Percentiles rank a stretch among this genome's conserved stretches.
phyloP scores from a whole-genome alignment of 2,329 filamentous ascomycete genomes.

The Lithohypha guttulata region DNA sequence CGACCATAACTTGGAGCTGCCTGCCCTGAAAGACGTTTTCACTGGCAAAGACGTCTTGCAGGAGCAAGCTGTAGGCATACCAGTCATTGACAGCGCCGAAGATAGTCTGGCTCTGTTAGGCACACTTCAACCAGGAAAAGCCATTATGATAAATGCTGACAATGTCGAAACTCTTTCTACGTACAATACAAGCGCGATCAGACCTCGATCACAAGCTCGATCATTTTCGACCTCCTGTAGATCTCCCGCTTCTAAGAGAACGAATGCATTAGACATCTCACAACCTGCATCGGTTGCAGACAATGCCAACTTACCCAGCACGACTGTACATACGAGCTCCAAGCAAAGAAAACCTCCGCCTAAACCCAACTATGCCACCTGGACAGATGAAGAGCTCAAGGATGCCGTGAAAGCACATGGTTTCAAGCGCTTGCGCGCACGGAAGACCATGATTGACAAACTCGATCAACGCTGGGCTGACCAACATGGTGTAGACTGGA shows the following conservation, averaged over 20 bases:
- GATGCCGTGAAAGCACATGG: slow-evolving; percentile 54
- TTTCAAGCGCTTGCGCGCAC: slow-evolving; percentile 60
- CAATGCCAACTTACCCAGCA: not conserved
- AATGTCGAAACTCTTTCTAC: not conserved
- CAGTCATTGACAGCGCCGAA: slow-evolving; percentile 11
- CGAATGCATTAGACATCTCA: not conserved
- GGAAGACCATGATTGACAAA: slow-evolving; percentile 58
- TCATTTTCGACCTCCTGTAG: not conserved
- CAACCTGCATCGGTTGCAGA: not conserved
- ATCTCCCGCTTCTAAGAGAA: slow-evolving; percentile 1
- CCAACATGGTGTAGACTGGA: slow-evolving; percentile 30
- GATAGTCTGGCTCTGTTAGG: slow-evolving; percentile 6
- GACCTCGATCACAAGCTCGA: not conserved
- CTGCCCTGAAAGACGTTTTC: slow-evolving; percentile 21
- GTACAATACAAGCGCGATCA: not conserved
- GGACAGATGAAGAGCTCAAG: slow-evolving; percentile 52
- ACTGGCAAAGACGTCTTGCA: slow-evolving; percentile 18
- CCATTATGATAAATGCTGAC: slow-evolving; percentile 3
- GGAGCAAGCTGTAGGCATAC: slow-evolving; percentile 6
- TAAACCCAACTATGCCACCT: slow-evolving; percentile 50
- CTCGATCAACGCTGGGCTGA: slow-evolving; percentile 62
- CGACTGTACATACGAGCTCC: too few species aligned
- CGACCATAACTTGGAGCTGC: slow-evolving; percentile 47
- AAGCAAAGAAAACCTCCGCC: slow-evolving; percentile 7
- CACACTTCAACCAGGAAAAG: slow-evolving; percentile 2